These are phyloP conservation scores for Leptodermis oblonga DNA, from an alignment of 257 asterid genomes.

Conservation along the genomic window DNA sequence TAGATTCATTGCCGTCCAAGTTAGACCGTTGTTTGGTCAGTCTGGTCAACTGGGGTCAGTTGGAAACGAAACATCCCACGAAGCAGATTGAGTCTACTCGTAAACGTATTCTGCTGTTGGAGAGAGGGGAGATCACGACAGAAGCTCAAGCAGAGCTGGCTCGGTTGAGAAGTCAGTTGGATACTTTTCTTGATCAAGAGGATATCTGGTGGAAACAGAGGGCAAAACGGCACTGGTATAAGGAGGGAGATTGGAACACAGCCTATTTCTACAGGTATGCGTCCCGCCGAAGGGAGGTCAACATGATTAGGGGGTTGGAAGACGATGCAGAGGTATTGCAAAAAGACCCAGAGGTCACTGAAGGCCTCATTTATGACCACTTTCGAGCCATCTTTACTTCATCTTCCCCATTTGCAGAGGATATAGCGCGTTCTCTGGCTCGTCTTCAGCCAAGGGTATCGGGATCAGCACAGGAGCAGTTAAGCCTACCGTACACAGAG, in stretches of 20 bases:
- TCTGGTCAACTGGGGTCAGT: neutral
- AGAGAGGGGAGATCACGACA: neutral
- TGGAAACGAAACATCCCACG: neutral
- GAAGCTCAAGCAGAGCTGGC: too few relatives aligned
- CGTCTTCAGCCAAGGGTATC: neutral
- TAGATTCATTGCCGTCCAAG: too few relatives aligned
- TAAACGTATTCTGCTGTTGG: too few relatives aligned
- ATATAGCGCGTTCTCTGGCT: neutral
- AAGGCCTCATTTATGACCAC: too few relatives aligned
- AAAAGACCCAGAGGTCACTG: too few relatives aligned
- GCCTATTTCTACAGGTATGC: neutral
- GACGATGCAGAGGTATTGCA: too few relatives aligned
- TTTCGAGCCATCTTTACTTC: neutral
- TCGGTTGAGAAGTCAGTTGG: too few relatives aligned
- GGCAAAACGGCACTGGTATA: too few relatives aligned
- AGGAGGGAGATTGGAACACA: neutral
- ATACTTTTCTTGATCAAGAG: neutral
- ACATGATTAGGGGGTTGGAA: too few relatives aligned
- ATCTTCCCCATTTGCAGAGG: neutral
- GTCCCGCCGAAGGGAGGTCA: neutral
- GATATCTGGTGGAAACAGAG: neutral
- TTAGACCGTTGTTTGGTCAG: neutral
- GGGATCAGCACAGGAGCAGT: too few relatives aligned
- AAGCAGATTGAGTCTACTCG: neutral
- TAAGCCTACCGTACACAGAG: neutral